Percentiles rank a stretch among this genome's conserved stretches.
Evolutionary conservation across 148 eudicot genomes (phyloP).

Genomic region (Rhododendron griersonianum): DNA sequence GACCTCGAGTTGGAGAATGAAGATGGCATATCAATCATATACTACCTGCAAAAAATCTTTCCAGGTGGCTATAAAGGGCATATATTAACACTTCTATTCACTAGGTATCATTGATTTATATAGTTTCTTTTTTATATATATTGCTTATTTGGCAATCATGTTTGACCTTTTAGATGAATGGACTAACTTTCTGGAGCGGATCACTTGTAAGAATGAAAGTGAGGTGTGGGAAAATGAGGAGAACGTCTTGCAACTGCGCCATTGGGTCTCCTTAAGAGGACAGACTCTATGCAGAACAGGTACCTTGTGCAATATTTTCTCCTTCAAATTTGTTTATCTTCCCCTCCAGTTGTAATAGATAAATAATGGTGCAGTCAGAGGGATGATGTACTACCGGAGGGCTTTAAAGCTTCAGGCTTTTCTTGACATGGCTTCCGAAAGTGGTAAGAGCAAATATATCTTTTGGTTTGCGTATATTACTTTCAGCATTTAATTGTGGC

Average conservation of each 20-base stretch:
- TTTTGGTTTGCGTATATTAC: background rate
- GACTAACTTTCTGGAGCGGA: constrained; percentile 43
- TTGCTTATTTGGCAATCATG: background rate
- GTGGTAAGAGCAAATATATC: constrained; percentile 19
- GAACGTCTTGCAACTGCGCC: constrained; percentile 30
- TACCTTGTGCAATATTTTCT: background rate
- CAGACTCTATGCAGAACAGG: constrained; percentile 51
- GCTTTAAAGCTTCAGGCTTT: constrained; percentile 53
- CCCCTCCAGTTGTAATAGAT: background rate
- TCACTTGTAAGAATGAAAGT: constrained; percentile 26
- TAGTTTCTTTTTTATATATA: background rate
- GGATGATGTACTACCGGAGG: constrained; percentile 51
- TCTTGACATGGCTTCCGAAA: constrained; percentile 49
- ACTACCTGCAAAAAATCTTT: constrained; percentile 36
- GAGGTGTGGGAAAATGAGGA: constrained; percentile 17
- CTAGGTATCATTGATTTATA: background rate
- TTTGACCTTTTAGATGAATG: constrained; percentile 35
- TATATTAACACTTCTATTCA: background rate
- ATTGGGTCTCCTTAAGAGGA: constrained; percentile 52
- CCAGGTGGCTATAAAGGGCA: constrained; percentile 26
- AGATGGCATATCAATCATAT: constrained; percentile 40
- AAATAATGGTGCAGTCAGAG: constrained; percentile 26
- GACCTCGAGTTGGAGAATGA: constrained; percentile 45
- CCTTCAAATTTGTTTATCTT: background rate
- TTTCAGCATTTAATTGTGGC: background rate